Base-by-base conservation (phyloP, 805 yeast species). In the Cyberlindnera samutprakarnensis region DNA sequence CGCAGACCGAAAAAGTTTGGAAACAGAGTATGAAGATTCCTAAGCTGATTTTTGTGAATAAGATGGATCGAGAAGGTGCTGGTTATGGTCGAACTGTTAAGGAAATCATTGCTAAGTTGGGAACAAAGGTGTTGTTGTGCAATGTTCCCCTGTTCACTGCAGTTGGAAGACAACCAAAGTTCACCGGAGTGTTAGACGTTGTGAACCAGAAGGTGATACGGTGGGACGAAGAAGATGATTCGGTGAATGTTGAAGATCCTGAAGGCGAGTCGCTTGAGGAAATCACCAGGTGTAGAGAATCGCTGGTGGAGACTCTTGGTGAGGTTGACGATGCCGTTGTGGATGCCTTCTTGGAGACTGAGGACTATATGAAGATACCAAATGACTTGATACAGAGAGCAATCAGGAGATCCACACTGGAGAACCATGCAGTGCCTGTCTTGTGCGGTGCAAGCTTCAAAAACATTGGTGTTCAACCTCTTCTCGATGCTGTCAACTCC, bases 1-100 rank as follows among this genome's bases (percentile, higher is more conserved):
- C 97, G 0, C 97, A 92, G 56, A 90, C 98, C 0, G 96, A 88
- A 53, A 90, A 87, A 50, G 97, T 92, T 4, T 92, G 97, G 96
- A 73, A 70, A 41, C 95, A 88, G 56, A 88, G 96, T 1, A 62
- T 61, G 14, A 70, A 68, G 13, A 75, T 92, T 23, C 97, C 98
- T 0, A 69, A 74, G 30, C 62, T 92, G 10, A 77, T 85, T 10
- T 92, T 75, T 52, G 72, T 92, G 21, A 92, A 92, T 56, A 92
- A 92, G 56, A 88, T 92, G 97, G 98, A 92, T 59, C 68, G 97
- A 38, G 81, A 78, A 12, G 98, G 98, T 14, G 95, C 97, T 1
- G 96, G 96, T 0, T 92, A 76, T 53, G 78, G 95, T 41, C 65
- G 95, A 35, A 85, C 96, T 0, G 94, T 86, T 6, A 76, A 75